Base-by-base conservation (phyloP, 2,329 filamentous ascomycete genomes). In the Chaetothyriales sp. region DNA sequence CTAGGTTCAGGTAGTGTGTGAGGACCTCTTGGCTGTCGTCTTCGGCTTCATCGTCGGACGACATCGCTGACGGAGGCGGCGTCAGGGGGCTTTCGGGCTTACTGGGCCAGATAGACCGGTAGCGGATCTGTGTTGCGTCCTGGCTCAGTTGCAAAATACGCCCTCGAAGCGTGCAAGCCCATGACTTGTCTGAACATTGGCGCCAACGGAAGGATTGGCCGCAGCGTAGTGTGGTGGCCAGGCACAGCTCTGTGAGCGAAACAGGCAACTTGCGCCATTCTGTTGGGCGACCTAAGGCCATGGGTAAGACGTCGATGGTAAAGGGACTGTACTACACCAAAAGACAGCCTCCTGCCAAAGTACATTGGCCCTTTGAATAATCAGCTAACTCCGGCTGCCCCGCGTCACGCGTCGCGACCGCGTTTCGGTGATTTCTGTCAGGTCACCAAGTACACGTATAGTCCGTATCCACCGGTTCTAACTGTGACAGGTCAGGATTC, bases 191-290 rank as follows among this genome's bases (percentile, higher is more conserved):
- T 47, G 75, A 77, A 47, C 86, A 79, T 64, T 89, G 88, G 55
- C 83, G 83, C 92, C 92, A 98, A 71, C 79, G 71, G 59, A 98
- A 98, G 0, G 90, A 95, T 66, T 98, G 92, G 2, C 92, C 92
- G 65, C 92, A 98, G 55, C 90, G 82, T 32, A 98, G 72, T 0
- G 88, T 95, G 0, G 90, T 98, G 61, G 95, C 87, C 58, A 98
- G 88, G 65, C 87, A 95, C 3, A 98, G 77, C 64, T 98, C 92
- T 3, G 81, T 78, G 32, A 95, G 70, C 54, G 75, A 84, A 43
- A 95, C 72, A 20, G 92, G 88, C 59, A 98, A 70, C 70, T 86
- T 93, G 57, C 80, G 80, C 92, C 92, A 98, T 64, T 86, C 84
- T 15, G 81, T 74, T n/a, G 79, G 72, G 26, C 73, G 74, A 47